A percentile compares a stretch with the other conserved stretches of the same genome.
Evolutionary conservation across 352 stramenopile species (phyloP).

Genomic region (Globisporangium camurandrum): DNA sequence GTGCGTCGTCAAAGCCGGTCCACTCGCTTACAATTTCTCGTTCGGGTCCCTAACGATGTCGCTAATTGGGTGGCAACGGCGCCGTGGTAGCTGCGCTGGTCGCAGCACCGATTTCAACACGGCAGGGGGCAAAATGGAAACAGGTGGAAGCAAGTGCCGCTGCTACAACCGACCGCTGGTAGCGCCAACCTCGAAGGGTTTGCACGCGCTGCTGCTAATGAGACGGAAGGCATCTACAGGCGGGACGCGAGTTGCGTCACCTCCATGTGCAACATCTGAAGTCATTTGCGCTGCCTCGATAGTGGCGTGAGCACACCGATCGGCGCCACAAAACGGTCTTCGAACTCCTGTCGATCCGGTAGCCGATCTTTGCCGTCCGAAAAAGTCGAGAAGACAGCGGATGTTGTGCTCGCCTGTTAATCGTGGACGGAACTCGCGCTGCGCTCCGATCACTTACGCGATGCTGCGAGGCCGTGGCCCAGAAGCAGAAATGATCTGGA

Average conservation of each 20-base stretch:
- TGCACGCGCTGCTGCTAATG: not conserved
- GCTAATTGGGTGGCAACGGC: not conserved
- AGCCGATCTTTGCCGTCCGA: not conserved
- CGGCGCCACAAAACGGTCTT: not conserved
- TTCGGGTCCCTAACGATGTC: not conserved
- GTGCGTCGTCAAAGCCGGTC: not conserved
- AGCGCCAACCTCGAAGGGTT: not conserved
- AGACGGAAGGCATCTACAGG: not conserved
- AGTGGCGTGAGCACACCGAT: not conserved
- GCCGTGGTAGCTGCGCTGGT: not conserved
- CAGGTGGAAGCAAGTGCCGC: not conserved
- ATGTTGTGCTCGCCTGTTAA: no score
- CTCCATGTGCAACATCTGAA: not conserved
- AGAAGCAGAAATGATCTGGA: no score
- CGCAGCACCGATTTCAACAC: not conserved
- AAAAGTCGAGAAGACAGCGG: constrained; percentile 4
- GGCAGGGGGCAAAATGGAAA: not conserved
- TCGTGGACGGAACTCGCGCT: no score
- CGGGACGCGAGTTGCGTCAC: not conserved
- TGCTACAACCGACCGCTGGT: not conserved
- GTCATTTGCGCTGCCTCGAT: not conserved
- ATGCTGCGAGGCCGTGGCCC: no score
- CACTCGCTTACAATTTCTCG: not conserved
- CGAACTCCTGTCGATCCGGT: not conserved
- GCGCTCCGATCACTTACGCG: no score